Evolutionary conservation across 495 filamentous ascomycete species (phyloP).

Genomic region (Neurospora sp.): DNA sequence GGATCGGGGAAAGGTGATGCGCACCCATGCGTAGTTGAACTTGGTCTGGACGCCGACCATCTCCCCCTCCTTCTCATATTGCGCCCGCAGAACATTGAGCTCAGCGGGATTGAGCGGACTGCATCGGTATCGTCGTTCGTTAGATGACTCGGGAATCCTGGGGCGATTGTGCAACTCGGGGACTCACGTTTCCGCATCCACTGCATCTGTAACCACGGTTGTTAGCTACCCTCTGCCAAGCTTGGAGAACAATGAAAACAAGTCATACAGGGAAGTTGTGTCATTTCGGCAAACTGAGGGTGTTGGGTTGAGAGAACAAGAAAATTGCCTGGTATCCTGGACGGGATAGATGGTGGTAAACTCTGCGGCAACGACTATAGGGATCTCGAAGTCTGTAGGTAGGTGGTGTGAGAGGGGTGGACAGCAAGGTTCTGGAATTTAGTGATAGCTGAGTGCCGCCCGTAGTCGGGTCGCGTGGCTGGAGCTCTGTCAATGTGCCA

Average conservation of each 20-base stretch:
- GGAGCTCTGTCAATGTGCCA: conserved; percentile 20
- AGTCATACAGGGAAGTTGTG: conserved; percentile 56
- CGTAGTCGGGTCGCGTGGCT: not conserved
- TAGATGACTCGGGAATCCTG: conserved; percentile 3
- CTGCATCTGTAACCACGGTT: conserved; percentile 58
- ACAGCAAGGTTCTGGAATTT: not conserved
- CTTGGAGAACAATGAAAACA: not conserved
- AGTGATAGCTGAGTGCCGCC: not conserved
- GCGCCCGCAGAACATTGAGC: conserved; percentile 78
- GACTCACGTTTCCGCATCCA: conserved; percentile 85
- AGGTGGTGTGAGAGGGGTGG: not conserved
- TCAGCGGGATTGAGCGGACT: conserved; percentile 84
- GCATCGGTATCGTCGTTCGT: not conserved
- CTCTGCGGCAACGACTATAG: not conserved
- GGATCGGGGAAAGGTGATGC: not conserved
- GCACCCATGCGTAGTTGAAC: conserved; percentile 98
- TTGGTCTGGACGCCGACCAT: conserved; percentile 97
- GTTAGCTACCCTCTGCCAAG: conserved; percentile 3
- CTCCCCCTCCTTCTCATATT: conserved; percentile 93
- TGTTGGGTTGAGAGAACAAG: not conserved
- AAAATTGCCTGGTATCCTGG: not conserved
- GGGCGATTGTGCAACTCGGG: not conserved
- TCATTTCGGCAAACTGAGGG: conserved; percentile 36
- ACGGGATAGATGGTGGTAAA: not conserved
- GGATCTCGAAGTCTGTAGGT: not conserved